These are phyloP conservation scores for Eucalyptus pauciflora DNA, from an alignment of 345 rosid genomes.

Conservation along the genomic window DNA sequence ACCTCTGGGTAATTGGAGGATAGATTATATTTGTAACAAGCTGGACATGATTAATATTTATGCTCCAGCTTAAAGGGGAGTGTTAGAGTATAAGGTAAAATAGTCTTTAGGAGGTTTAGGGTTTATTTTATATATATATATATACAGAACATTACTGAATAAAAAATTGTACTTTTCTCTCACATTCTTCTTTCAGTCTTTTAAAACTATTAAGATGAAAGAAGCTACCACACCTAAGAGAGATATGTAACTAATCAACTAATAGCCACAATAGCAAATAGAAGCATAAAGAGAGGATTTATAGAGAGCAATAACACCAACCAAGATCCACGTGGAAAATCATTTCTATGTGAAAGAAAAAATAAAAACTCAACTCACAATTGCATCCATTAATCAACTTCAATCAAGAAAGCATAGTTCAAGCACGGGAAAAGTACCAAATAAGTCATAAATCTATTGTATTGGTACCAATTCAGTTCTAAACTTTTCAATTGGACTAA, in stretches of 20 bases:
- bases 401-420: background rate
- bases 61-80: too few relatives aligned
- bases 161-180: background rate
- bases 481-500: accelerated
- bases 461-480: accelerated
- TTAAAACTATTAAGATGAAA: background rate
- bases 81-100: too few relatives aligned
- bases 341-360: background rate
- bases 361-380: background rate
- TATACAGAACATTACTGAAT: too few relatives aligned
- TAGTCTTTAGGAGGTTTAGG: too few relatives aligned
- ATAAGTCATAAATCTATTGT: accelerated
- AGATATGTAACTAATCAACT: background rate
- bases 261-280: background rate
- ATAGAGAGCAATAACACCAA: background rate
- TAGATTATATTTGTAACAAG: too few relatives aligned
- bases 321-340: background rate
- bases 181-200: background rate
- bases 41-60: too few relatives aligned
- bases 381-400: background rate
- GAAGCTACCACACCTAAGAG: background rate
- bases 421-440: background rate
- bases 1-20: too few relatives aligned
- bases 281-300: background rate
- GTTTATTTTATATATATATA: too few relatives aligned